A percentile compares a stretch with the other conserved stretches of the same genome.
Evolutionary conservation across 495 filamentous ascomycete species (phyloP).

Genomic region (Astrocystis sublimbata): DNA sequence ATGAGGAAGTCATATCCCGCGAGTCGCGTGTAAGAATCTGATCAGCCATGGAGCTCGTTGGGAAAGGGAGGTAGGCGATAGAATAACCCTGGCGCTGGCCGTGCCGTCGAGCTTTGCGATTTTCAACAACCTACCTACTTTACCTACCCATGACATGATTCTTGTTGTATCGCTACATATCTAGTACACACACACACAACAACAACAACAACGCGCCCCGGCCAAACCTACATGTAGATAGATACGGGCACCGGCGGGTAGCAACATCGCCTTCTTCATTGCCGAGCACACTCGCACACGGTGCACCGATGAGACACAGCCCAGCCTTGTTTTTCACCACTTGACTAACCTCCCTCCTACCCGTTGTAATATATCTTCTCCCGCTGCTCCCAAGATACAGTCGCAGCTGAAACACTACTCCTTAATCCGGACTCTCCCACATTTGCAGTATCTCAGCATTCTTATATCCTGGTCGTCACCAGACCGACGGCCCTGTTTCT

Average conservation of each 20-base stretch:
- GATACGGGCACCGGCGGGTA: too few relatives aligned
- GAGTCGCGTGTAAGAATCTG: slow-evolving; percentile 7
- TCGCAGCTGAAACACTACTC: not conserved
- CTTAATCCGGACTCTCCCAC: not conserved
- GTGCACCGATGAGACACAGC: not conserved
- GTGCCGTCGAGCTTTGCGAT: not conserved
- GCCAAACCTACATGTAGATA: too few relatives aligned
- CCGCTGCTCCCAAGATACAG: not conserved
- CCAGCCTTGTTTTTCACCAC: not conserved
- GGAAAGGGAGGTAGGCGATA: not conserved
- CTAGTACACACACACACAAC: slow-evolving; percentile 8
- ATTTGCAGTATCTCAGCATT: not conserved
- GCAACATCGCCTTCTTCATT: too few relatives aligned
- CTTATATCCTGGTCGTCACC: too few relatives aligned
- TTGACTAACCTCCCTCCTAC: too few relatives aligned
- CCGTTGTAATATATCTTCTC: not conserved
- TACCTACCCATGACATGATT: too few relatives aligned
- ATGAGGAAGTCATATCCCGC: not conserved
- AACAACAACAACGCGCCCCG: slow-evolving; percentile 17
- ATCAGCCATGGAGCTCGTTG: not conserved
- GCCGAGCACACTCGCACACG: too few relatives aligned
- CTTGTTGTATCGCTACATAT: too few relatives aligned
- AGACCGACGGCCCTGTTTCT: not conserved
- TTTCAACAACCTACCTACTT: slow-evolving; percentile 1
- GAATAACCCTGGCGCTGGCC: not conserved